Conservation (phyloP, 2,329 filamentous ascomycete genomes). For the Fusarium sp. region DNA sequence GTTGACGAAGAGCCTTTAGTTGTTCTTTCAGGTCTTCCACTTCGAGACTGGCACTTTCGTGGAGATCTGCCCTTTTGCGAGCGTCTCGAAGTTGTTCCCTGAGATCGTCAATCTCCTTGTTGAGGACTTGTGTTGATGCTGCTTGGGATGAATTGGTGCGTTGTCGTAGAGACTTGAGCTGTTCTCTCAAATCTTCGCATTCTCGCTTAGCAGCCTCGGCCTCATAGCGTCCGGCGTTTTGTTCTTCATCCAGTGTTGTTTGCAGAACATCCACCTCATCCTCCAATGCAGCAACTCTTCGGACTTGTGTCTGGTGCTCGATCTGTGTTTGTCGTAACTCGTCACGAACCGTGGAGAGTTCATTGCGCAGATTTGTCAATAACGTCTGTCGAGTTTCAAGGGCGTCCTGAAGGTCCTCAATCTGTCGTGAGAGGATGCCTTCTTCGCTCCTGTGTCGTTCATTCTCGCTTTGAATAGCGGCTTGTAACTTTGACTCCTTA, state of each 20-base stretch:
- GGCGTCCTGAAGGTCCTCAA: conserved; percentile 76
- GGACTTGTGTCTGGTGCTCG: conserved; percentile 67
- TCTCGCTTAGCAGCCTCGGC: conserved; percentile 51
- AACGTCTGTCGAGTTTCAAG: conserved; percentile 72
- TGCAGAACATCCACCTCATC: conserved; percentile 81
- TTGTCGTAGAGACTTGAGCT: conserved; percentile 41
- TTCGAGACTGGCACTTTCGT: conserved; percentile 42
- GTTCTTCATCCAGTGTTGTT: conserved; percentile 41
- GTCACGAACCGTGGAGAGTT: conserved; percentile 72
- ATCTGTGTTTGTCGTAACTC: conserved; percentile 74
- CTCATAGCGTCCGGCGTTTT: conserved; percentile 50
- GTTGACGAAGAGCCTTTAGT: conserved; percentile 38
- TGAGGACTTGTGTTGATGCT: conserved; percentile 36
- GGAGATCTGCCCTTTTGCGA: conserved; percentile 24
- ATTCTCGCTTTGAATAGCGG: conserved; percentile 73
- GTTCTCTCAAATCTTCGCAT: conserved; percentile 41
- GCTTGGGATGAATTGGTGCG: conserved; percentile 26
- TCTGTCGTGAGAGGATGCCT: conserved; percentile 72
- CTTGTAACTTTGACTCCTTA: conserved; percentile 72
- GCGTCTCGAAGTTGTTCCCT: conserved; percentile 39
- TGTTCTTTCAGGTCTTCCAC: conserved; percentile 37
- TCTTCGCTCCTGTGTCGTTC: conserved; percentile 78
- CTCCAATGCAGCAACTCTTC: conserved; percentile 73
- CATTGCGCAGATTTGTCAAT: conserved; percentile 70
- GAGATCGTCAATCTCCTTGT: conserved; percentile 41